Base-by-base conservation (phyloP, 208 protist genomes). In the Strigomonas galati region DNA sequence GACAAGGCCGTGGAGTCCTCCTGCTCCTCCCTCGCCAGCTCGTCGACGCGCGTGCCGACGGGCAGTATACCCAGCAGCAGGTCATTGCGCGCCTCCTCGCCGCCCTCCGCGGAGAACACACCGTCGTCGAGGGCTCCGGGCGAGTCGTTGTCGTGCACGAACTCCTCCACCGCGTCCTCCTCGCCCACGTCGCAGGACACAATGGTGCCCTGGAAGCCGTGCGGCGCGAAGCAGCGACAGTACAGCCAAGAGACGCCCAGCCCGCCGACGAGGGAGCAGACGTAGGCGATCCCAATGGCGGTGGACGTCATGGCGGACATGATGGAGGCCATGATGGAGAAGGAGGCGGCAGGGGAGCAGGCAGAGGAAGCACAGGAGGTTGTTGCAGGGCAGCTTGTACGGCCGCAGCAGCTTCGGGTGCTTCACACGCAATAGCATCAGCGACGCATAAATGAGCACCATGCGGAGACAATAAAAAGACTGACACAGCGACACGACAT, bases 141-240 rank as follows among this genome's bases (percentile, higher is more conserved):
- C 19, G n/a, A 35, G 10, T 48, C 69, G 2, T 37, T 71, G 14
- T 49, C 67, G n/a, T 68, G 64, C 1, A 15, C 67, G 31, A 28
- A 68, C 15, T 76, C 55, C 40, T 73, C 72, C 26, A 62, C 54
- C 17, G 67, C 79, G 46, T 82, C 76, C 19, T 82, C 76, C 21
- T 79, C 72, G 35, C 70, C 75, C 26, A 82, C 57, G 31, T 82
- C 82, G 46, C 82, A 89, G 51, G 85, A 65, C 60, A 93, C 87
- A 67, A 93, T 93, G 24, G 89, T 83, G 28, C 87, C 87, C 54
- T 93, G 87, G 51, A 93, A 93, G 49, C 87, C 87, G 65, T 89
- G 82, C 51, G 56, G 72, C 21, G 79, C 87, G 51, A 89, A 78
- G 46, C 82, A 69, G 56, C 79, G 80, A 71, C 87, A 93, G 73